phyloP scores from a whole-genome alignment of 2,329 filamentous ascomycete species.

The Aspergillus udagawae region DNA sequence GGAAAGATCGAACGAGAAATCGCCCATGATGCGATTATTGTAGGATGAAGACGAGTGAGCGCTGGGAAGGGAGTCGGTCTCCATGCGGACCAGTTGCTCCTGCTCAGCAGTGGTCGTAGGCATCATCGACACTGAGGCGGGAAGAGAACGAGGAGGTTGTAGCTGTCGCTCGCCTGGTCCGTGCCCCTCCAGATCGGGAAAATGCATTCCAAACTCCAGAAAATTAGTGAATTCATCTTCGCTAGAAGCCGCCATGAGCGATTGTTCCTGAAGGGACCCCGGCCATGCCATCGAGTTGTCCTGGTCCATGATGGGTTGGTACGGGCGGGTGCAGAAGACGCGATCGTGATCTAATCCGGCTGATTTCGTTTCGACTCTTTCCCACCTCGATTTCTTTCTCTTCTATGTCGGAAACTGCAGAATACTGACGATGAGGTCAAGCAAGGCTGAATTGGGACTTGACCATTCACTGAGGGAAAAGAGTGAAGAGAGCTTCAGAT shows the following conservation, averaged over 20 bases:
- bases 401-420: not conserved
- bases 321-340: not conserved
- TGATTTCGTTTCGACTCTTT: not conserved
- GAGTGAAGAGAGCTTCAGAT: not conserved
- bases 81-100: slow-evolving; percentile 25
- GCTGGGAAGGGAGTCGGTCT: slow-evolving; percentile 22
- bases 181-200: slow-evolving; percentile 40
- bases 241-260: slow-evolving; percentile 35
- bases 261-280: slow-evolving; percentile 36
- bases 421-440: not conserved
- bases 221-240: slow-evolving; percentile 49
- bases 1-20: slow-evolving; percentile 31
- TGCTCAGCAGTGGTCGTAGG: slow-evolving; percentile 28
- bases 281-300: slow-evolving; percentile 38
- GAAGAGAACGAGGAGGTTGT: slow-evolving; percentile 29
- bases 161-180: slow-evolving; percentile 33
- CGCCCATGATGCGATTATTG: slow-evolving; percentile 29
- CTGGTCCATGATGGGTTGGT: slow-evolving; percentile 33
- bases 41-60: slow-evolving; percentile 19
- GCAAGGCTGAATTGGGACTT: not conserved
- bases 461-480: not conserved
- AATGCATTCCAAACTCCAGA: slow-evolving; percentile 47
- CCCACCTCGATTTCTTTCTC: not conserved
- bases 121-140: slow-evolving; percentile 31
- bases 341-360: not conserved